These are phyloP conservation scores for Tuber melanosporum DNA, from an alignment of 495 filamentous ascomycete genomes.

Conservation along the genomic window DNA sequence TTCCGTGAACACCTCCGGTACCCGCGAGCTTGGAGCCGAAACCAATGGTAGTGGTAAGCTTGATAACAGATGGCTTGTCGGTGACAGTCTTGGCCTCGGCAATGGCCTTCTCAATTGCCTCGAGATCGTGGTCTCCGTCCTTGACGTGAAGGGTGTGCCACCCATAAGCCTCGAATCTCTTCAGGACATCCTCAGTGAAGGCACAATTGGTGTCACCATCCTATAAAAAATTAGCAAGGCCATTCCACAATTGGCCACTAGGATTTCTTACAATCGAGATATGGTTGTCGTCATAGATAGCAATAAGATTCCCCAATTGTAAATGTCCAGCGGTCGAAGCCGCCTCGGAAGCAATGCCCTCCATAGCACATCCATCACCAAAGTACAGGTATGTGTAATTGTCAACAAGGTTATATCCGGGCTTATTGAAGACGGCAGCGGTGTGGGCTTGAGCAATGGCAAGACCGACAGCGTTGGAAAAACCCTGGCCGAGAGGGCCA, in stretches of 20 bases:
- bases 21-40: constrained; percentile 91
- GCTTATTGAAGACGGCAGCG: constrained; percentile 91
- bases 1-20: constrained; percentile 91
- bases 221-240: constrained; percentile 40
- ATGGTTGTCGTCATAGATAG: constrained; percentile 96
- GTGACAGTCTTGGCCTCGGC: constrained; percentile 75
- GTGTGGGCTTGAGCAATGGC: constrained; percentile 91
- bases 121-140: constrained; percentile 85
- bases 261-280: constrained; percentile 72
- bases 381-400: constrained; percentile 97
- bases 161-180: constrained; percentile 95
- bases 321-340: constrained; percentile 89
- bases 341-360: constrained; percentile 92
- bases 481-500: constrained; percentile 91
- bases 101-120: constrained; percentile 82
- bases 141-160: constrained; percentile 86
- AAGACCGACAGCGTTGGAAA: constrained; percentile 90
- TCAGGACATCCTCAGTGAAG: constrained; percentile 94
- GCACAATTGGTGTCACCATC: constrained; percentile 92
- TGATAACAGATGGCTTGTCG: constrained; percentile 95
- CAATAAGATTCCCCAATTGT: constrained; percentile 94
- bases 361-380: constrained; percentile 97
- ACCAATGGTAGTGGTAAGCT: constrained; percentile 95
- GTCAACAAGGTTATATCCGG: constrained; percentile 81
- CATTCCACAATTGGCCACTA: neutral